Conservation (phyloP, 768 basidiomycete species). For the Lactarius tabidus region DNA sequence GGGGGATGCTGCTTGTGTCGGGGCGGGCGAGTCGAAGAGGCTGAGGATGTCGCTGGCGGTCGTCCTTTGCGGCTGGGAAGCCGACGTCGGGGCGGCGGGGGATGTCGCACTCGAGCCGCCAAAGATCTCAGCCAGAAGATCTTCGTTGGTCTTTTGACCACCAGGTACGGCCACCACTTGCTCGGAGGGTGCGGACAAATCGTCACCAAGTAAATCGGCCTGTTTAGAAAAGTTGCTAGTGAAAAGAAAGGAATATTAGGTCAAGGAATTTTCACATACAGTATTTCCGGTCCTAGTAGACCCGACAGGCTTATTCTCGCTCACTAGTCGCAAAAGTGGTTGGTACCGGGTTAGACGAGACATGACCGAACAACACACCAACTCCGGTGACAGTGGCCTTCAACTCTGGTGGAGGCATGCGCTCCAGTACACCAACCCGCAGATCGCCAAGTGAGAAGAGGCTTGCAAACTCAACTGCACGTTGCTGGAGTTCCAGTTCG, state of each 20-base stretch:
- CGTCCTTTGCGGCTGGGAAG: conserved; percentile 42
- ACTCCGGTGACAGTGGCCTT: conserved; percentile 96
- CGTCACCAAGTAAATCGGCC: conserved; percentile 84
- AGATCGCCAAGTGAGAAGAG: conserved; percentile 76
- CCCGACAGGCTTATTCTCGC: conserved; percentile 95
- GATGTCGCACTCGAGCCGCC: conserved; percentile 46
- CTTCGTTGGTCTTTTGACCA: conserved; percentile 63
- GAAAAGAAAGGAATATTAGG: conserved; percentile 6
- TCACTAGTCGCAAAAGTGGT: conserved; percentile 47
- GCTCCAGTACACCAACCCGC: conserved; percentile 81
- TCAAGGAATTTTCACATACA: conserved; percentile 34
- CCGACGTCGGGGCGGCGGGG: conserved; percentile 34
- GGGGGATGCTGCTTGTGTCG: conserved; percentile 33
- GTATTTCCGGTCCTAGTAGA: conserved; percentile 84
- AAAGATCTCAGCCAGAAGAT: conserved; percentile 91
- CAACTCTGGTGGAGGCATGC: conserved; percentile 98
- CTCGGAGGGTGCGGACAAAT: conserved; percentile 40
- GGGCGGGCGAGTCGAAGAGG: conserved; percentile 60
- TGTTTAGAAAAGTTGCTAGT: conserved; percentile 10
- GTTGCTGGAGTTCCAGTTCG: conserved; percentile 93
- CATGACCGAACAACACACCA: conserved; percentile 45
- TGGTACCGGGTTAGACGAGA: not conserved
- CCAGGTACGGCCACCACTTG: conserved; percentile 40
- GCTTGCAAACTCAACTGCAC: conserved; percentile 91
- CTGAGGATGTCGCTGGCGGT: conserved; percentile 89